A percentile compares a stretch with the other conserved stretches of the same genome.
phyloP scores from a whole-genome alignment of 495 filamentous ascomycete genomes.

The Lineolata rhizophorae region DNA sequence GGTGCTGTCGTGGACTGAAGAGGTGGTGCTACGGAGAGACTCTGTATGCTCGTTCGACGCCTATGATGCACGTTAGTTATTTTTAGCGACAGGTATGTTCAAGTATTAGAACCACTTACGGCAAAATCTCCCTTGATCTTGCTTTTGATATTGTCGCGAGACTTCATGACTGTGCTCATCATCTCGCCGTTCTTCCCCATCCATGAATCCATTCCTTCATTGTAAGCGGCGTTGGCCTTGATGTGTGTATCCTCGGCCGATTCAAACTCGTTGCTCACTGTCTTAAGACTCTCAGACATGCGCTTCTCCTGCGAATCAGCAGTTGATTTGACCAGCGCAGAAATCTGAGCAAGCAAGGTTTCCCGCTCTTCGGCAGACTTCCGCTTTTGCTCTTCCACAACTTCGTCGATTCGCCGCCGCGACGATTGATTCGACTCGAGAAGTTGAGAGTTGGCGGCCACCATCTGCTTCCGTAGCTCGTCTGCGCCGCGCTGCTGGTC shows the following conservation, averaged over 20 bases:
- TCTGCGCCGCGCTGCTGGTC: constrained; percentile 64
- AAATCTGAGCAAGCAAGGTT: constrained; percentile 52
- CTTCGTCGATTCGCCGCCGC: constrained; percentile 43
- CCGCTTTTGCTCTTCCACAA: constrained; percentile 51
- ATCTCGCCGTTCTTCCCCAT: constrained; percentile 42
- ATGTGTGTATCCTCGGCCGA: constrained; percentile 18
- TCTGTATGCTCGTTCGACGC: constrained; percentile 54
- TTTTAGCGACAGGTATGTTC: constrained; percentile 3
- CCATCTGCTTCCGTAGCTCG: constrained; percentile 43
- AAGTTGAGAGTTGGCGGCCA: constrained; percentile 38
- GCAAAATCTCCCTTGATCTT: constrained; percentile 79
- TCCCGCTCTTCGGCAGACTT: constrained; percentile 55
- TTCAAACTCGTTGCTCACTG: not conserved
- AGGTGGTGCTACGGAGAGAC: constrained; percentile 59
- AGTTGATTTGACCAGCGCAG: constrained; percentile 46
- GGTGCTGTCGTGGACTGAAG: constrained; percentile 79
- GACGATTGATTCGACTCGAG: constrained; percentile 43
- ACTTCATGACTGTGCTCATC: constrained; percentile 44
- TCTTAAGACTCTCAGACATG: constrained; percentile 20
- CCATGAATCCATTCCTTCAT: constrained; percentile 56
- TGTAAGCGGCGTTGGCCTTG: constrained; percentile 41
- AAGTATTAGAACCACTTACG: constrained; percentile 26
- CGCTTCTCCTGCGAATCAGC: constrained; percentile 51
- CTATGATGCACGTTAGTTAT: constrained; percentile 25
- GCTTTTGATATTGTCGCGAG: constrained; percentile 51